Evolutionary conservation across 2,329 filamentous ascomycete genomes (phyloP), one percentile per base, ranked within the genome.

Genomic region (Colletotrichum chrysophilum): DNA sequence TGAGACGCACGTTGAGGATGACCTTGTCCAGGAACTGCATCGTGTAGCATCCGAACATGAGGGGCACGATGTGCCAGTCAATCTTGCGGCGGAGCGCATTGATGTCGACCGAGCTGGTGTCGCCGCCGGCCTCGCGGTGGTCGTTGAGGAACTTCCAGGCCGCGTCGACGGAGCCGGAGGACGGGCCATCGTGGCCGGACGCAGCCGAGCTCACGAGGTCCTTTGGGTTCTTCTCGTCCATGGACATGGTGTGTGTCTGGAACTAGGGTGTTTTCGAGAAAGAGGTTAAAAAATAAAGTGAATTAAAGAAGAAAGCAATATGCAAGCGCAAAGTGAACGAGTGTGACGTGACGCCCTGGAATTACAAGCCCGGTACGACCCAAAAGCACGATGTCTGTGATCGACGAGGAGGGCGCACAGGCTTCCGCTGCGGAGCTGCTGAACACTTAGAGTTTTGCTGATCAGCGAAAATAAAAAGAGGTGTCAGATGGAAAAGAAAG

Each of bases 21-120:
- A 92, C 89, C 83, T 93, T 93, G 84, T 93, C 91, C 60, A 93
- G 84, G 78, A 92, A 92, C 79, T 93, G 91, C 83, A 92, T 86
- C n/a, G 88, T 89, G 79, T 93, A 93, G 79, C 88, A 90, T 60
- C 87, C 82, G 76, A 92, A 92, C 89, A 93, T 91, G 69, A 93
- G 85, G 0, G 91, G 91, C 38, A 93, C 85, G 69, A 93, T 90
- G 65, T 86, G 88, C 84, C 85, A 89, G 79, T 93, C 91, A 65
- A 93, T 88, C 81, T 89, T 91, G 75, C 88, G 87, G 6, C 90
- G 84, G 58, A 93, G 81, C 3, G 82, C 82, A 75, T 83, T 83
- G 62, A 91, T 82, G 76, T 90, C 82, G 43, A 88, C 82, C 18
- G 79, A 82, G 56, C 79, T 80, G 61, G 82, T 81, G 26, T 82